Evolutionary conservation across 345 rosid species (phyloP).

Genomic region (Eucalyptus tenuipes): DNA sequence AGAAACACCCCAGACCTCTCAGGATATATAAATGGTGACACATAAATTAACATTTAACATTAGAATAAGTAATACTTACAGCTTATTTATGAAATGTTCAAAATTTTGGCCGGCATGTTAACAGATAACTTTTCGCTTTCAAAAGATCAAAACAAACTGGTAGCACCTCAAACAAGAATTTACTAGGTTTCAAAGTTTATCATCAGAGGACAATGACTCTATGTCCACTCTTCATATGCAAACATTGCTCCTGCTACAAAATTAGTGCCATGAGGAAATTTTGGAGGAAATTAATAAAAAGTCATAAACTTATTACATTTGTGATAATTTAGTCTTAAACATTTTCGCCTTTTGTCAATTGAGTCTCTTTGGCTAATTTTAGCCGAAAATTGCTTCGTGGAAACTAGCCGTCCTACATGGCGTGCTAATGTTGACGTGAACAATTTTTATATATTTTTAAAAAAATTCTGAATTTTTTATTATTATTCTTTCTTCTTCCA

Average conservation of each 20-base stretch:
- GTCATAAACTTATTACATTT: not conserved
- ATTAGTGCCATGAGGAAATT: not conserved
- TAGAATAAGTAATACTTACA: not conserved
- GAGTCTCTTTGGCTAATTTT: too few relatives aligned
- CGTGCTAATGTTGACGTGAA: rapidly evolving
- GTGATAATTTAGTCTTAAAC: too few relatives aligned
- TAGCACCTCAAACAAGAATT: not conserved
- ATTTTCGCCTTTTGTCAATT: not conserved
- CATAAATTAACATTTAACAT: not conserved
- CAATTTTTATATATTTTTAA: too few relatives aligned
- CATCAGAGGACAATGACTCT: not conserved
- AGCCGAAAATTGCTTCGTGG: not conserved
- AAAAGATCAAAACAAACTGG: not conserved
- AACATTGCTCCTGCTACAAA: not conserved
- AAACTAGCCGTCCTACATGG: not conserved
- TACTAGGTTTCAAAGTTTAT: not conserved
- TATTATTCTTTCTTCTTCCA: not conserved
- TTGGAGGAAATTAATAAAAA: not conserved
- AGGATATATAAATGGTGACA: not conserved
- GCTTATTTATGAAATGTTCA: not conserved
- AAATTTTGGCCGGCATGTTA: not conserved
- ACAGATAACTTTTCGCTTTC: not conserved
- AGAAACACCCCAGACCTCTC: not conserved
- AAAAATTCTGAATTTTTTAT: too few relatives aligned
- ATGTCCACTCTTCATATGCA: not conserved